These are phyloP conservation scores for Camellia lanceoleosa DNA, from an alignment of 148 eudicot genomes.

Conservation along the genomic window DNA sequence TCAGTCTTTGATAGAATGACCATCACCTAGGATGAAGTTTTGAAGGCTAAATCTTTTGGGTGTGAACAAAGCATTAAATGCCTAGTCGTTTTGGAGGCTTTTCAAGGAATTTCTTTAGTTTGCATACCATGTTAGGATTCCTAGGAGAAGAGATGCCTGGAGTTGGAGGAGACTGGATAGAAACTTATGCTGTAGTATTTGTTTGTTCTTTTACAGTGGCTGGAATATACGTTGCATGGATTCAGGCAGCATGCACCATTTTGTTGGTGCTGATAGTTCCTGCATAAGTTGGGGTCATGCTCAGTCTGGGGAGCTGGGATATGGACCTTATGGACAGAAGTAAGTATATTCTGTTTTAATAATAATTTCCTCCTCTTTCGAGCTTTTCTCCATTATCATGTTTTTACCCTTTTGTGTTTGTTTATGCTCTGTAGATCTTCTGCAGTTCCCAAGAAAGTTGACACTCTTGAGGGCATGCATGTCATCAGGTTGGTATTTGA, in stretches of 20 bases:
- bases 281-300: constrained; percentile 99
- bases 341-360: constrained; percentile 15
- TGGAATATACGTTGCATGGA: constrained; percentile 94
- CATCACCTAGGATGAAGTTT: no score
- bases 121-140: not conserved
- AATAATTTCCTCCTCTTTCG: not conserved
- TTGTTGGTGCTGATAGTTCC: constrained; percentile 92
- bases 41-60: no score
- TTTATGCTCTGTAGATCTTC: constrained; percentile 45
- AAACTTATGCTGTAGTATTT: constrained; percentile 1
- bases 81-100: no score
- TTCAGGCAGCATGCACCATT: constrained; percentile 87
- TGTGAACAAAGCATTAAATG: no score
- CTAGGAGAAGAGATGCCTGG: not conserved
- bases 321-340: constrained; percentile 70
- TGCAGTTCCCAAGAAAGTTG: constrained; percentile 65
- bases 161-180: constrained; percentile 8
- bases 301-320: constrained; percentile 89
- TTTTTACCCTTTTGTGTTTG: constrained; percentile 4
- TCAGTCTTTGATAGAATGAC: no score
- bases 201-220: constrained; percentile 49
- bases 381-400: not conserved
- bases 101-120: not conserved
- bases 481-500: constrained; percentile 53
- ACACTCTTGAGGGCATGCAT: constrained; percentile 72